These are phyloP conservation scores for Raddia distichophylla DNA, from an alignment of 176 grass and related monocot species.

Conservation along the genomic window DNA sequence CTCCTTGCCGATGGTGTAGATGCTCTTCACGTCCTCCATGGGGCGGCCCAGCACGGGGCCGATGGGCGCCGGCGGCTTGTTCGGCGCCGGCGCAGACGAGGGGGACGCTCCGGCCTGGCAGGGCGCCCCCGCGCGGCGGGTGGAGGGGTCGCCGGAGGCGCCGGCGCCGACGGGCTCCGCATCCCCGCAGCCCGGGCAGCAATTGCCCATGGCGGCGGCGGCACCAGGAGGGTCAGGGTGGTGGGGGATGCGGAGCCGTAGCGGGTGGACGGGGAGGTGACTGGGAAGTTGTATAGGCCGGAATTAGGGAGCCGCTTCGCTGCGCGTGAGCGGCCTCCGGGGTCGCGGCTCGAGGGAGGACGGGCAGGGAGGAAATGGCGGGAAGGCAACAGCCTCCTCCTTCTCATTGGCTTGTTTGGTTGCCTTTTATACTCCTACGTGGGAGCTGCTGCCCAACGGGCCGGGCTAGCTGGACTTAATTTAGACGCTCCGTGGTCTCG, in stretches of 20 bases:
- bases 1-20: slow-evolving; percentile 83
- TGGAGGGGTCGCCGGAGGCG: slow-evolving; percentile 14
- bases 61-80: slow-evolving; percentile 55
- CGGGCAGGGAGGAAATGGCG: slow-evolving; percentile 73
- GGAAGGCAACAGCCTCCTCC: slow-evolving; percentile 40
- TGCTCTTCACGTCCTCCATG: slow-evolving; percentile 83
- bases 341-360: slow-evolving; percentile 18
- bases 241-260: slow-evolving; percentile 54
- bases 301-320: slow-evolving; percentile 29
- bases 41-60: slow-evolving; percentile 78
- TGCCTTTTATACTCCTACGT: too few species aligned
- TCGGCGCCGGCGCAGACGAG: slow-evolving; percentile 29
- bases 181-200: slow-evolving; percentile 63
- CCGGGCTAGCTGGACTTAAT: too few species aligned
- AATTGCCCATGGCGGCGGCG: slow-evolving; percentile 75
- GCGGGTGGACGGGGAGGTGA: not conserved
- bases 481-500: too few species aligned
- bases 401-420: not conserved
- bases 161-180: slow-evolving; percentile 39
- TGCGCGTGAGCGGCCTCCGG: slow-evolving; percentile 24
- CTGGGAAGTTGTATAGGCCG: slow-evolving; percentile 37
- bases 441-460: too few species aligned
- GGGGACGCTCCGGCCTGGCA: slow-evolving; percentile 38
- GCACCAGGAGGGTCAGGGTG: slow-evolving; percentile 23
- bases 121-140: slow-evolving; percentile 30